These are phyloP conservation scores for Aspergillus costaricaensis DNA, from an alignment of 2,329 filamentous ascomycete species.

Conservation along the genomic window DNA sequence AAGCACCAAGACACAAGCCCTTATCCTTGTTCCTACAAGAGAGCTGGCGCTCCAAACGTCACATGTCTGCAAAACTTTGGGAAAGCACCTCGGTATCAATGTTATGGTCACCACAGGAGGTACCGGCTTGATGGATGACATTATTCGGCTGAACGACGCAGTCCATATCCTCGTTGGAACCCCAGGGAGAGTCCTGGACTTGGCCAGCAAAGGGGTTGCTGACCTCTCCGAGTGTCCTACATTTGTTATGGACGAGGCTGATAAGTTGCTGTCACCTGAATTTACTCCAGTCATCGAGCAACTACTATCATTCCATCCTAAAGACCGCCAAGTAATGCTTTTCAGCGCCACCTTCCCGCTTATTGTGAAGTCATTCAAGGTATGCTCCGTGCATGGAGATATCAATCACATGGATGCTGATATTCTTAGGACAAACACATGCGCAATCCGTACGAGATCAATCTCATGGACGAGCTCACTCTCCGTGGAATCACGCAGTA, in stretches of 20 bases:
- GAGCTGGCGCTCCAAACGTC: constrained; percentile 98
- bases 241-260: constrained; percentile 99
- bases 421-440: constrained; percentile 79
- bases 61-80: constrained; percentile 97
- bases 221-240: constrained; percentile 95
- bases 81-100: constrained; percentile 95
- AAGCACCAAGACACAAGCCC: constrained; percentile 90
- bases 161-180: constrained; percentile 98
- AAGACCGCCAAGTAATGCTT: constrained; percentile 98
- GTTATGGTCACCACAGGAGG: constrained; percentile 99
- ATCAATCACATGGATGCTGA: constrained; percentile 31
- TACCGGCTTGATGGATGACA: constrained; percentile 92
- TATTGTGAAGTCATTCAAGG: constrained; percentile 92
- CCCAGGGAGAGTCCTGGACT: constrained; percentile 90
- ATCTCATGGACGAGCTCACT: constrained; percentile 98
- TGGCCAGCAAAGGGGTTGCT: constrained; percentile 94
- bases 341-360: constrained; percentile 98
- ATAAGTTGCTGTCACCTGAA: constrained; percentile 94
- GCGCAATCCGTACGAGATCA: constrained; percentile 95
- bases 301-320: constrained; percentile 90
- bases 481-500: constrained; percentile 98
- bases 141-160: constrained; percentile 87
- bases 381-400: constrained; percentile 23
- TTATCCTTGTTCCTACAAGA: constrained; percentile 94
- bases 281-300: constrained; percentile 98